Evolutionary conservation across 352 stramenopile species (phyloP), one percentile per base, ranked within the genome.

Genomic region (Phytopythium kandeliae): DNA sequence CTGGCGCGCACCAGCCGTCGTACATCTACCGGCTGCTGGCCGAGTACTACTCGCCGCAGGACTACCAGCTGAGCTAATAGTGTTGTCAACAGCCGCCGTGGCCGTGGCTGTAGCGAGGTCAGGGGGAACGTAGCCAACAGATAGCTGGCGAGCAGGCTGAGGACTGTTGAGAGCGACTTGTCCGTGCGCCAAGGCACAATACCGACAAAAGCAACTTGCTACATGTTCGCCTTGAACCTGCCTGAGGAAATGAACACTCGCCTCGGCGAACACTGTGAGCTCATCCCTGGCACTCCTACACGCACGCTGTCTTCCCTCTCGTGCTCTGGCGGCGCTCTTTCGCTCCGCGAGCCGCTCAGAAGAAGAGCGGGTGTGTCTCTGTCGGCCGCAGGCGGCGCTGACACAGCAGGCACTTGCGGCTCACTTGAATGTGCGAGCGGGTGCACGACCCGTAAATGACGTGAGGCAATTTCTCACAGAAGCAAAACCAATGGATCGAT

Each of bases 11-110:
- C 62, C 96, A 98, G 69, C 96, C 97, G 22, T 98, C 91, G 40
- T 99, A 99, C 69, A 97, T 99, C 54, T 99, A 99, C 69, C 84
- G 97, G 44, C 70, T 99, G 56, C 74, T 99, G n/a, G 88, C 92
- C 24, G 97, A 99, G 68, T 98, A 98, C 62, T 99, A 99, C 75
- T 96, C 97, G 60, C 91, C 80, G 41, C 92, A 99, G 60, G 96
- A 99, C 76, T 98, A 95, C 60, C 79, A 92, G 61, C 69, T 95
- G 17, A 77, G 64, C 49, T 91, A 11, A 35, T 35, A 85, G 64
- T 57, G 54, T 55, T 41, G 46, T 17, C 45, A 12, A 28, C 22
- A 10, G 19, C 41, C 19, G 12, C 1, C 8, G 41, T 47, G 41
- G 26, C 36, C 44, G 21, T 15, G n/a, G 5, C n/a, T n/a, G n/a